phyloP scores from a whole-genome alignment of 179 eudicot genomes.

The Beta macrorhiza region DNA sequence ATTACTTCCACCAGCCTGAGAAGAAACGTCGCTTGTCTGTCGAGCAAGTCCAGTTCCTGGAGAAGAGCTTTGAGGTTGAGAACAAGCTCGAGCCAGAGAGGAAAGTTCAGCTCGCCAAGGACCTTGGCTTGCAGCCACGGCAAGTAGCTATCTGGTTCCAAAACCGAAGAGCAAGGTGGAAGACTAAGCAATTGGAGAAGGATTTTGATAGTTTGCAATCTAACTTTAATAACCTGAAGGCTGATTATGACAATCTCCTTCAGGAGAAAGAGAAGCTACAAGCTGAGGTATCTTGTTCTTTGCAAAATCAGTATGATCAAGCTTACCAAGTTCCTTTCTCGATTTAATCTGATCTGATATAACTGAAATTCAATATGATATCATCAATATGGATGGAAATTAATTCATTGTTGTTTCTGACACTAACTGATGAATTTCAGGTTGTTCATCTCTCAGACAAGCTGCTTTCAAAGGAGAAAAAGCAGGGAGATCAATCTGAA shows the following conservation, averaged over 20 bases:
- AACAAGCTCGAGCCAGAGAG: constrained; percentile 82
- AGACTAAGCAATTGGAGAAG: constrained; percentile 67
- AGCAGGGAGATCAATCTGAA: constrained; percentile 23
- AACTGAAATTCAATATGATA: neutral
- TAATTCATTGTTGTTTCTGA: neutral
- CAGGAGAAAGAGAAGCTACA: constrained; percentile 62
- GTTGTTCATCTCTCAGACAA: constrained; percentile 49
- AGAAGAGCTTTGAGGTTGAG: constrained; percentile 63
- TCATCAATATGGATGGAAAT: neutral
- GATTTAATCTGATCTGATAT: neutral
- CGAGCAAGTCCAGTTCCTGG: constrained; percentile 72
- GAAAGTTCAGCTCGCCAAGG: constrained; percentile 76
- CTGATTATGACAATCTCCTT: constrained; percentile 58
- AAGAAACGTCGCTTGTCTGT: constrained; percentile 70
- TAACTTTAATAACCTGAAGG: constrained; percentile 51
- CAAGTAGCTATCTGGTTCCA: constrained; percentile 91
- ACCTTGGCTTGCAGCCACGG: constrained; percentile 75
- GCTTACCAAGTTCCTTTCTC: neutral
- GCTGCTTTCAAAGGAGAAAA: constrained; percentile 41
- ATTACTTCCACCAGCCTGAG: constrained; percentile 64
- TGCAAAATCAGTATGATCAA: neutral
- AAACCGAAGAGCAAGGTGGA: constrained; percentile 86
- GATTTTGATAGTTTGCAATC: constrained; percentile 58
- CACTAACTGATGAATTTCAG: constrained; percentile 25
- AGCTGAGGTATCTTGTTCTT: constrained; percentile 47